Evolutionary conservation across 257 asterid genomes (phyloP).

Genomic region (Phtheirospermum japonicum): DNA sequence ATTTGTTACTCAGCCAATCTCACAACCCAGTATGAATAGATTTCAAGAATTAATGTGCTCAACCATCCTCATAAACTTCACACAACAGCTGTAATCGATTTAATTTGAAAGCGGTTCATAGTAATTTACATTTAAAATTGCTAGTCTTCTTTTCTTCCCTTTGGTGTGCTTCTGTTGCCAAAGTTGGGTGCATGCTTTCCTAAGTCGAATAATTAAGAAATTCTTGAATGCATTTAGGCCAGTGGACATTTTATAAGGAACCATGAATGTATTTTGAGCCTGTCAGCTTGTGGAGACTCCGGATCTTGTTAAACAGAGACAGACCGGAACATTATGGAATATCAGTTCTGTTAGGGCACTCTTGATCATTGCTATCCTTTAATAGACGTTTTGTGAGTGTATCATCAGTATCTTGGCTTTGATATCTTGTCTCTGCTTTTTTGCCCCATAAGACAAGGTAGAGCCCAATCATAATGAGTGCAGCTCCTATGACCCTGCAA

Average conservation of each 20-base stretch:
- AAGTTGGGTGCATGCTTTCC: background rate
- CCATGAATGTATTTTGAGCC: slow-evolving; percentile 15
- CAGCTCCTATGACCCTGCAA: slow-evolving; percentile 74
- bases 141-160: background rate
- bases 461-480: slow-evolving; percentile 64
- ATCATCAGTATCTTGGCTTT: slow-evolving; percentile 40
- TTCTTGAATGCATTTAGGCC: slow-evolving; percentile 19
- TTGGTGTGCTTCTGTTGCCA: background rate
- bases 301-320: slow-evolving; percentile 20
- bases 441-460: slow-evolving; percentile 84
- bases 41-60: no score
- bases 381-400: slow-evolving; percentile 60
- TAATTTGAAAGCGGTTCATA: slow-evolving; percentile 10
- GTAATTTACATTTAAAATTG: slow-evolving; percentile 3
- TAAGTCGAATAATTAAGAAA: slow-evolving; percentile 12
- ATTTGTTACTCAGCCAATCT: no score
- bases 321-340: slow-evolving; percentile 37
- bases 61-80: no score
- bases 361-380: slow-evolving; percentile 36
- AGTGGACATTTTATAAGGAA: slow-evolving; percentile 12
- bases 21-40: no score
- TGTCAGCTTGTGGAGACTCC: slow-evolving; percentile 24
- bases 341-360: slow-evolving; percentile 36
- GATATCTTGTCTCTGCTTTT: slow-evolving; percentile 53
- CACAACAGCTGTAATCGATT: no score